Base-by-base conservation (phyloP, 2,329 filamentous ascomycete species). In the Thielaviopsis euricoi region DNA sequence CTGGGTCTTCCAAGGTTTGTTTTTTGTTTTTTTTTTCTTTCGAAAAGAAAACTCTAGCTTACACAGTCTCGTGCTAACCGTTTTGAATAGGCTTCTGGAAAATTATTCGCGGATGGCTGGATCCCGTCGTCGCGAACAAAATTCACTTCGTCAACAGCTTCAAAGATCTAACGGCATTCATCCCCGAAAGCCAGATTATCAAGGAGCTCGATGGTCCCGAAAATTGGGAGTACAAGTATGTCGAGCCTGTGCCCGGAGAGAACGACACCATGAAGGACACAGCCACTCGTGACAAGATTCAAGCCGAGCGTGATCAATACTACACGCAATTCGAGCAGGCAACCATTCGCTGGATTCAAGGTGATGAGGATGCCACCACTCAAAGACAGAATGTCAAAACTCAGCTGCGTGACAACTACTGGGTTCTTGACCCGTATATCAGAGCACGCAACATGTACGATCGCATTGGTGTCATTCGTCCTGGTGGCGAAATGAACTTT, bases 81-180 rank as follows among this genome's bases (percentile, higher is more conserved):
- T 26, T 25, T 21, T 6, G 21, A 17, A 2, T 48, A 87, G 86
- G 87, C n/a, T 87, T 97, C 62, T 97, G 91, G 93, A 89, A 82
- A 68, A 87, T 98, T 63, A 95, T 98, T 67, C 84, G 82, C 63
- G 89, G 90, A 64, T 98, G 93, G 93, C 80, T 98, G 43, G 93
- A 98, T 68, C 93, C 93, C 1, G 91, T 98, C 3, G 91, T 98
- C 26, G 93, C 93, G 23, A 78, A 81, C 67, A 98, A 98, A 71
- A 86, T 98, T 21, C 83, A 96, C 69, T 97, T 97, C 70, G 93
- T 87, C 59, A 93, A 89, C 66, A 88, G 82, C 63, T 74, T 82
- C 58, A 78, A 85, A 57, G 91, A 96, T 56, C 75, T 98, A 56
- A 80, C 86, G 62, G 75, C 82, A 58, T 96, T 85, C 67, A 85